Conservation (phyloP, 2,329 filamentous ascomycete genomes). For the Xylariaceae sp. region DNA sequence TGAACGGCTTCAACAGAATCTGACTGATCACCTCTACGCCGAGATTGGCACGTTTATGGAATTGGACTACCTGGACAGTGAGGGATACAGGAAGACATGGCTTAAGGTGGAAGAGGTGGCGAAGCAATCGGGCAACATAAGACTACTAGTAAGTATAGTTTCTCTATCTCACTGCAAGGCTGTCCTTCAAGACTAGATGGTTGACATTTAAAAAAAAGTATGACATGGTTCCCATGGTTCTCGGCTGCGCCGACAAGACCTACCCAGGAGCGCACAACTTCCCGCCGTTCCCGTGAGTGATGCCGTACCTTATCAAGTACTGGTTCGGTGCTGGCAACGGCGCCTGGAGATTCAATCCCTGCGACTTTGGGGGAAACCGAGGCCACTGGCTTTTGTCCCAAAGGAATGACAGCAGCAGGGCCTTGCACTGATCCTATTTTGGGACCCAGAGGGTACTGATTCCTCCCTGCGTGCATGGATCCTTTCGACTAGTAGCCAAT, state of each 20-base stretch:
- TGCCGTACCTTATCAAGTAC: constrained; percentile 24
- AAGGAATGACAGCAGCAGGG: no score
- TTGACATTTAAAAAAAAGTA: constrained; percentile 9
- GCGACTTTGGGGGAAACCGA: constrained; percentile 24
- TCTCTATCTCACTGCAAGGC: neutral
- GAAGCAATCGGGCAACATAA: constrained; percentile 13
- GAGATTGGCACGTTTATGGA: constrained; percentile 27
- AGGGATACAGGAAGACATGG: constrained; percentile 15
- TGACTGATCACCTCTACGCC: constrained; percentile 17
- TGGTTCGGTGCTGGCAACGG: constrained; percentile 21
- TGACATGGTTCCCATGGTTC: constrained; percentile 20
- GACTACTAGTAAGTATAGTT: constrained; percentile 12
- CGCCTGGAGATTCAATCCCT: constrained; percentile 28
- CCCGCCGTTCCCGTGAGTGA: constrained; percentile 19
- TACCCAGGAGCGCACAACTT: constrained; percentile 23
- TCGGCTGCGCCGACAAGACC: constrained; percentile 23
- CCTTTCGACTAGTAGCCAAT: no score
- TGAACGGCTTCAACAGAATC: constrained; percentile 20
- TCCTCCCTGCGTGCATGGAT: no score
- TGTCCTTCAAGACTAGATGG: neutral
- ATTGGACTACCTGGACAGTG: constrained; percentile 19
- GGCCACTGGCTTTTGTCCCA: constrained; percentile 19
- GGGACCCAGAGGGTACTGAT: no score
- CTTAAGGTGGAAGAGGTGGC: constrained; percentile 14
- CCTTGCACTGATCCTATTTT: no score